phyloP scores from a whole-genome alignment of 2,329 filamentous ascomycete genomes.

The Akanthomyces dipterigenus region DNA sequence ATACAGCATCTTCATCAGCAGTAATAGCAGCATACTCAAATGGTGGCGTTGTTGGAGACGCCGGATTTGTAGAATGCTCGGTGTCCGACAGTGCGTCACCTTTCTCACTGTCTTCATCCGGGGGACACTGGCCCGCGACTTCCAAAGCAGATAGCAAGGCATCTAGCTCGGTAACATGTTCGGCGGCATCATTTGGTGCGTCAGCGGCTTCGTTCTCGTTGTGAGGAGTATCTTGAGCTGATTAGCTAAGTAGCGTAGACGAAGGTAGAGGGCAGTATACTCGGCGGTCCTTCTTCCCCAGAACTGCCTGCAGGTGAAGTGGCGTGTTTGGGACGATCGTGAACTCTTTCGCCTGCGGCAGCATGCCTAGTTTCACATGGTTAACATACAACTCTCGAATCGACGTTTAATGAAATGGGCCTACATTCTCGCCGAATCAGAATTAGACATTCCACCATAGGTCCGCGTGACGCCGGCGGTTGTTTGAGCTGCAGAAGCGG shows the following conservation, averaged over 20 bases:
- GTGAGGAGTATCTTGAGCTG: background rate
- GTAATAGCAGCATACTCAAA: too few relatives aligned
- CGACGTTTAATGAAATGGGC: background rate
- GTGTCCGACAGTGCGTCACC: too few relatives aligned
- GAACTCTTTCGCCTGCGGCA: background rate
- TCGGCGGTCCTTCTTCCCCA: background rate
- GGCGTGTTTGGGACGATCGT: background rate
- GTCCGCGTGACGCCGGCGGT: background rate
- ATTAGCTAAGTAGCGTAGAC: background rate
- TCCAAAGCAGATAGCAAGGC: background rate
- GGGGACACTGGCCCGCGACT: too few relatives aligned
- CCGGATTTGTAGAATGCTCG: too few relatives aligned
- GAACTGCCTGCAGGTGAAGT: background rate
- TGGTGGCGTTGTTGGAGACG: too few relatives aligned
- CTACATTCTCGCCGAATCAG: background rate
- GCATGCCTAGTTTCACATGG: background rate
- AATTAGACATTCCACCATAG: background rate
- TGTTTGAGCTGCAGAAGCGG: background rate
- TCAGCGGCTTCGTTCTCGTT: background rate
- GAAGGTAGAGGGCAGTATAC: background rate
- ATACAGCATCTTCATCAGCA: too few relatives aligned
- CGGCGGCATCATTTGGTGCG: background rate
- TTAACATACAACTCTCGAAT: background rate
- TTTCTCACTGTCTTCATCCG: too few relatives aligned
- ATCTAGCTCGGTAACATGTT: background rate